phyloP scores from a whole-genome alignment of 164 flowering plant genomes.

The Platanus orientalis region DNA sequence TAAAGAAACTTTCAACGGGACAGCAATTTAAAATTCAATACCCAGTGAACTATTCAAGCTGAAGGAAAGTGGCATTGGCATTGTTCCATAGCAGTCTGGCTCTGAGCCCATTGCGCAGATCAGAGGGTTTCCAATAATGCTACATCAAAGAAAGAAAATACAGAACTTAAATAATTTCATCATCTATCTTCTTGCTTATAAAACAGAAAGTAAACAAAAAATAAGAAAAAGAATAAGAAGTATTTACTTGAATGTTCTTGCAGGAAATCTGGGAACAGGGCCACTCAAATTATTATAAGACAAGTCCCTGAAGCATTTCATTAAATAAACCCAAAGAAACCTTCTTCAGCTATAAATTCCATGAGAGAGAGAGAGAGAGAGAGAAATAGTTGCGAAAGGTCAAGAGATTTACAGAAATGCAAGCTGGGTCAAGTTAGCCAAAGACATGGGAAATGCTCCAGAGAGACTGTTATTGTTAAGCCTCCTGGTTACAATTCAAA shows the following conservation, averaged over 20 bases:
- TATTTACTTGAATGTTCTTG: slow-evolving; percentile 72
- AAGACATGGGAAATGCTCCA: slow-evolving; percentile 61
- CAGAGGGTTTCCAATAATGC: slow-evolving; percentile 88
- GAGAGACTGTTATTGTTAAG: slow-evolving; percentile 86
- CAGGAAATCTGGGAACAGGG: slow-evolving; percentile 75
- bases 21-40: slow-evolving; percentile 22
- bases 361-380: neutral
- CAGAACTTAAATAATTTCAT: neutral
- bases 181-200: neutral
- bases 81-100: slow-evolving; percentile 62
- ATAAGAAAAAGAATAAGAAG: neutral
- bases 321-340: slow-evolving; percentile 8
- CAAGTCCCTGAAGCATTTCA: slow-evolving; percentile 59
- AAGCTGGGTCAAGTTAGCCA: slow-evolving; percentile 80
- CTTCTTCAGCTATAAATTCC: slow-evolving; percentile 4
- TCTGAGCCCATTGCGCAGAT: slow-evolving; percentile 84
- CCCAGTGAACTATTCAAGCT: slow-evolving; percentile 54
- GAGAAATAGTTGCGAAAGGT: neutral
- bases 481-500: slow-evolving; percentile 55
- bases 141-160: slow-evolving; percentile 23
- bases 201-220: neutral
- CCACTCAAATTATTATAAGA: slow-evolving; percentile 91
- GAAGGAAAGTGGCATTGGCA: slow-evolving; percentile 69
- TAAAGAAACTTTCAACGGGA: neutral
- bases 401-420: slow-evolving; percentile 62